Percentiles rank a stretch among this genome's conserved stretches.
Evolutionary conservation across 1,139 yeast species (phyloP).

Genomic region (Geotrichum australiense): DNA sequence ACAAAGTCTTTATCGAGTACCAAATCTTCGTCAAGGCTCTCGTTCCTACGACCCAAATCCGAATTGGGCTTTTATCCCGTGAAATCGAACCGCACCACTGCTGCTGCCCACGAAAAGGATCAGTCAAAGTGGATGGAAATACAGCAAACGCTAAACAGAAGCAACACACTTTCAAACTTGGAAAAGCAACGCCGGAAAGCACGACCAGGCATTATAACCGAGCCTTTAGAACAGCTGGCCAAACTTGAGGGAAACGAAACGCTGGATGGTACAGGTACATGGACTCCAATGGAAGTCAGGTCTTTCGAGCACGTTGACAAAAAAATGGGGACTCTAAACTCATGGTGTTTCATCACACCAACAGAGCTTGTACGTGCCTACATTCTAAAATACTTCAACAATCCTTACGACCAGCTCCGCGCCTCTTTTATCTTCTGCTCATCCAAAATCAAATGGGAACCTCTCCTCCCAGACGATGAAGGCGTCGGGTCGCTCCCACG

Average conservation of each 20-base stretch:
- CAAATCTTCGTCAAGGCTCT: constrained; percentile 41
- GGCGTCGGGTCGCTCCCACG: constrained; percentile 24
- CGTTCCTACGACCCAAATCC: constrained; percentile 28
- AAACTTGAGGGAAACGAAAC: constrained; percentile 30
- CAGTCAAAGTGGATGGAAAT: constrained; percentile 42
- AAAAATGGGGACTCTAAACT: constrained; percentile 26
- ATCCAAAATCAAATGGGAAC: constrained; percentile 41
- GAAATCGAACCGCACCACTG: constrained; percentile 61
- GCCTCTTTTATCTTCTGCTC: constrained; percentile 58
- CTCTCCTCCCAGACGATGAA: constrained; percentile 21
- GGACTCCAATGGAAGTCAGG: constrained; percentile 22
- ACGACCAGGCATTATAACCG: constrained; percentile 58
- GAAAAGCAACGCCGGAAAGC: constrained; percentile 66
- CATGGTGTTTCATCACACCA: constrained; percentile 36
- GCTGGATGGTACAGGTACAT: constrained; percentile 21
- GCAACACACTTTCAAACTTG: constrained; percentile 61
- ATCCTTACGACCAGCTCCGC: constrained; percentile 48
- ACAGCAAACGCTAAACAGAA: constrained; percentile 61
- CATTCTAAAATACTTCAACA: constrained; percentile 9
- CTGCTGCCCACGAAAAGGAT: constrained; percentile 22
- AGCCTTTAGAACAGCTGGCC: constrained; percentile 44
- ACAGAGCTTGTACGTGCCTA: constrained; percentile 16
- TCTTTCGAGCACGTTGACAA: constrained; percentile 30
- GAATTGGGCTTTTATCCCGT: constrained; percentile 49
- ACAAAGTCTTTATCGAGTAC: constrained; percentile 70